Conservation (phyloP, 1,139 yeast species). For the Entelexis sorbosivorans region DNA sequence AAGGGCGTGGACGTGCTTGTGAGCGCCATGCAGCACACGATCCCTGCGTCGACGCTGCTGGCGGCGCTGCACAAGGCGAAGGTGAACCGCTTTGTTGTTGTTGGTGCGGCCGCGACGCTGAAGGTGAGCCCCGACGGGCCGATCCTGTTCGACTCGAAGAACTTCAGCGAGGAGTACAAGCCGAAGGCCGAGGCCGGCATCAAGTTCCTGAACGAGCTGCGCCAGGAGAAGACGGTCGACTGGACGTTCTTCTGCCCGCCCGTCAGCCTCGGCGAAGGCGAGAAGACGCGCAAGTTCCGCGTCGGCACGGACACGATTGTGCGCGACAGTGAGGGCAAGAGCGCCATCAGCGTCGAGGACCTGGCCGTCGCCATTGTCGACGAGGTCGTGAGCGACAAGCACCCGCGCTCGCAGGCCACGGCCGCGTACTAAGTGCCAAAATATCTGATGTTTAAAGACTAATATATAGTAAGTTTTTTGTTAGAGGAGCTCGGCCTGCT, state of each 20-base stretch:
- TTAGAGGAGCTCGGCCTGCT: too few relatives aligned
- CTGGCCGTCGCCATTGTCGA: conserved; percentile 15
- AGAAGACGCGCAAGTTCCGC: conserved; percentile 14
- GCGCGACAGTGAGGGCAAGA: conserved; percentile 12
- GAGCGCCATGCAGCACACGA: conserved; percentile 12
- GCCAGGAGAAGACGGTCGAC: conserved; percentile 7
- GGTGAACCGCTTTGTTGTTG: conserved; percentile 22
- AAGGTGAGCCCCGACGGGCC: conserved; percentile 13
- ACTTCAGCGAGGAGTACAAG: conserved; percentile 13
- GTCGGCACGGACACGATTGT: conserved; percentile 11
- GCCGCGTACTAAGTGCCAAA: conserved; percentile 8
- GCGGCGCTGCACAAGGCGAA: conserved; percentile 14
- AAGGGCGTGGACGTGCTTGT: conserved; percentile 12
- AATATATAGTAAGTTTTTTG: too few relatives aligned
- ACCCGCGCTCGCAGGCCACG: conserved; percentile 12
- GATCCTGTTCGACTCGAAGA: conserved; percentile 11
- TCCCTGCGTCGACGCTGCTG: conserved; percentile 8
- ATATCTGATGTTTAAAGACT: too few relatives aligned
- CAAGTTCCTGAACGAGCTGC: conserved; percentile 3
- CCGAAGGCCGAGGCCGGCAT: conserved; percentile 9
- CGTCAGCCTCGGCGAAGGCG: conserved; percentile 7
- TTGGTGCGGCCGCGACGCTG: conserved; percentile 20
- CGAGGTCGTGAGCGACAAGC: conserved; percentile 11
- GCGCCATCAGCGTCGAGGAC: conserved; percentile 17
- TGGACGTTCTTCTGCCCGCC: conserved; percentile 17